Base-by-base conservation (phyloP, 2,329 filamentous ascomycete genomes). In the Fusarium kyushuense region DNA sequence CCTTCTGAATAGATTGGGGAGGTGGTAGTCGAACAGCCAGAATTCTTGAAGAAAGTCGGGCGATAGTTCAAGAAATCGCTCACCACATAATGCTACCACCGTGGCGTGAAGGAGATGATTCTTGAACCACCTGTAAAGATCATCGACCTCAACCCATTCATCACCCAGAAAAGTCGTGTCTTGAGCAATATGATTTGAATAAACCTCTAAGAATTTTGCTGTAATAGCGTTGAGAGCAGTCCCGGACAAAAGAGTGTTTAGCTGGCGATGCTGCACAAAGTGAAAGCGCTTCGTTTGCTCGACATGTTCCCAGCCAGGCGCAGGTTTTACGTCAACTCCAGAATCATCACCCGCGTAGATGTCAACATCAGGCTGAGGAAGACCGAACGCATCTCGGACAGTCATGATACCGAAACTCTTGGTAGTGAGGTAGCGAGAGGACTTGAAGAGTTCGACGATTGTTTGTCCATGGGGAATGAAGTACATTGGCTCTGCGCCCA, bases 21-120 rank as follows among this genome's bases (percentile, higher is more conserved):
- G 38, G 5, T 63, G 69, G 2, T 56, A 54, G 12, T 74, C 72
- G 11, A 72, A 74, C 0, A 19, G 10, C 72, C 72, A 74, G 3
- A 74, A 74, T 4, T 72, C 61, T 1, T 54, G 25, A 1, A 65
- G 41, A 4, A 74, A 63, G 4, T 25, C 43, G 0, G 72, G 72
- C 0, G 61, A 59, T 3, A 69, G 32, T 10, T 74, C 53, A 0
- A 74, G 45, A 9, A 74, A 70, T 23, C 36, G 47, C 1, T 70
- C 55, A 1, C 67, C 67, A 4, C 64, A 70, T 2, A 70, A 3
- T 1, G 67, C 53, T 8, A 38, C 56, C 0, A 63, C 7, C 0
- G 67, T 49, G 6, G 67, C 67, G 7, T 49, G 43, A 16, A 70
- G 29, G 19, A 70, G 45, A 11, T 29, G 36, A 8, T 61, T 59